Evolutionary conservation across 768 basidiomycete genomes (phyloP).

Genomic region (Trichaptum fuscoviolaceum): DNA sequence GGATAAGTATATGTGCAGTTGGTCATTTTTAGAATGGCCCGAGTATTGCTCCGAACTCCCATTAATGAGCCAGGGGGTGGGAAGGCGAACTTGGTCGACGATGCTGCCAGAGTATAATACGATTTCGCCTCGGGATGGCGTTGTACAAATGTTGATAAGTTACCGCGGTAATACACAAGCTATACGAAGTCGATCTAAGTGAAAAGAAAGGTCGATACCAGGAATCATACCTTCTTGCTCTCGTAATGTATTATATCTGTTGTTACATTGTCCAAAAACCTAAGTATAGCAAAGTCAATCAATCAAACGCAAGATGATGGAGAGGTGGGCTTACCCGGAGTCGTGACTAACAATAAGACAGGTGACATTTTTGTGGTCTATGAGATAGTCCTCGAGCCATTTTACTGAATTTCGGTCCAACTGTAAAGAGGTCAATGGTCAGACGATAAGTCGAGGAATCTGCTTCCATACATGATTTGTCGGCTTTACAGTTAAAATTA

Average conservation of each 20-base stretch:
- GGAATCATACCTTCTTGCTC: conserved; percentile 64
- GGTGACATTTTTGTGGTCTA: conserved; percentile 76
- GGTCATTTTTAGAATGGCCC: conserved; percentile 89
- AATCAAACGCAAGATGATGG: conserved; percentile 6
- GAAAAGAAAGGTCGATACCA: conserved; percentile 13
- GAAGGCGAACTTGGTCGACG: conserved; percentile 92
- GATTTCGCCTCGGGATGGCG: conserved; percentile 91
- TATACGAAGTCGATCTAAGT: conserved; percentile 23
- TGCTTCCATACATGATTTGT: conserved; percentile 75
- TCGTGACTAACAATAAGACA: conserved; percentile 96
- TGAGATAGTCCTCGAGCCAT: conserved; percentile 90
- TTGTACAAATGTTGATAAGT: conserved; percentile 85
- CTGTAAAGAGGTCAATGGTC: conserved; percentile 30
- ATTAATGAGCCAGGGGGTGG: conserved; percentile 93
- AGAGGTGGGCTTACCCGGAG: conserved; percentile 58
- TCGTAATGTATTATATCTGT: conserved; percentile 98
- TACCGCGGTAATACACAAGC: conserved; percentile 93
- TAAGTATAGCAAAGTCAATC: conserved; percentile 23
- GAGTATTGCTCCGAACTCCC: conserved; percentile 94
- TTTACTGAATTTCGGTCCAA: conserved; percentile 78
- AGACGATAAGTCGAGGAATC: conserved; percentile 13
- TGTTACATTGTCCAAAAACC: conserved; percentile 92
- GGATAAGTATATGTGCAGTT: conserved; percentile 95
- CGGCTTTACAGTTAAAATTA: conserved; percentile 44
- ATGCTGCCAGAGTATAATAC: conserved; percentile 94